phyloP scores from a whole-genome alignment of 805 yeast species.

The Suhomyces sp. region DNA sequence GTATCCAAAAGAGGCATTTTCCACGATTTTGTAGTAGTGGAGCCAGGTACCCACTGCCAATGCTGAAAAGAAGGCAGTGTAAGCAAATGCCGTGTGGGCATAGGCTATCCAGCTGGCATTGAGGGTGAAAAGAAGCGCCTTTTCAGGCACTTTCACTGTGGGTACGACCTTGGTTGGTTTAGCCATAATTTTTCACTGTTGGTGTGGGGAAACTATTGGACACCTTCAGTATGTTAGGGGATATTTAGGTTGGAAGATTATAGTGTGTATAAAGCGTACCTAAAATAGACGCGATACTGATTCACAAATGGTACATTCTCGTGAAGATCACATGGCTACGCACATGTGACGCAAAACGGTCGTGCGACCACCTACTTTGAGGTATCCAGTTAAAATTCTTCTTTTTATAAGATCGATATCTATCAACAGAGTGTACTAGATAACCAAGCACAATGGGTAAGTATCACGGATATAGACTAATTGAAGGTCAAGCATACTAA shows the following conservation, averaged over 20 bases:
- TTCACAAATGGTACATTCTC: too few relatives aligned
- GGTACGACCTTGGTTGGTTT: too few relatives aligned
- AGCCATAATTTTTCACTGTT: too few relatives aligned
- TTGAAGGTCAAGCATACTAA: constrained; percentile 15
- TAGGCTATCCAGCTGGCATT: constrained; percentile 68
- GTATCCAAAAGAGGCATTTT: constrained; percentile 82
- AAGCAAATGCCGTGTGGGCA: constrained; percentile 72
- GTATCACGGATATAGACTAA: too few relatives aligned
- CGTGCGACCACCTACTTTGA: constrained; percentile 16
- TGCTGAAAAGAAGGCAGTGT: constrained; percentile 73
- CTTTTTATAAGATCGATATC: constrained; percentile 18
- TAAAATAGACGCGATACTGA: too few relatives aligned
- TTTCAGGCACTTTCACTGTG: too few relatives aligned
- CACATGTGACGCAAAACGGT: too few relatives aligned
- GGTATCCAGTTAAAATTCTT: constrained; percentile 33
- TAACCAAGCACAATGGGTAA: constrained; percentile 17
- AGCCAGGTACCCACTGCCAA: constrained; percentile 69
- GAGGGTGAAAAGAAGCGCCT: constrained; percentile 25
- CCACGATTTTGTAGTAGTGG: constrained; percentile 86
- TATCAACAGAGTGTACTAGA: constrained; percentile 4
- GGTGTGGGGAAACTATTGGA: too few relatives aligned
- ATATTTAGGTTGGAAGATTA: too few relatives aligned
- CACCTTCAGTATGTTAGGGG: too few relatives aligned
- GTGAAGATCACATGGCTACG: too few relatives aligned
- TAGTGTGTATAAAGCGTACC: too few relatives aligned